These are phyloP conservation scores for Aphanomyces invadans DNA, from an alignment of 352 stramenopile genomes.

Conservation along the genomic window DNA sequence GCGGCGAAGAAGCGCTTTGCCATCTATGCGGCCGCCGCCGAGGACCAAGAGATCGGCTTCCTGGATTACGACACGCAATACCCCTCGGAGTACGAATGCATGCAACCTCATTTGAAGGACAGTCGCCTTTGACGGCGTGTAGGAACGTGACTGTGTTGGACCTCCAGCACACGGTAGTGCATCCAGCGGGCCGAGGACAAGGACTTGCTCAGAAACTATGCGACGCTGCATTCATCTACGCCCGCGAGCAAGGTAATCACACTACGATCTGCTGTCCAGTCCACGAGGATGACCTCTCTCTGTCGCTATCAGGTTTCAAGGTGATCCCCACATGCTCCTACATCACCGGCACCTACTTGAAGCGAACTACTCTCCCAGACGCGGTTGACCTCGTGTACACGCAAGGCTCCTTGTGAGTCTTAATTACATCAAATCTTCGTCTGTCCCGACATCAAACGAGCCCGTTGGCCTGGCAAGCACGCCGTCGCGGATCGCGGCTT, in stretches of 20 bases:
- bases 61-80: not conserved
- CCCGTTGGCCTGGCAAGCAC: not conserved
- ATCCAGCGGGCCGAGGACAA: not conserved
- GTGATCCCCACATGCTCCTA: conserved; percentile 15
- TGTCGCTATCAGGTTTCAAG: not conserved
- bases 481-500: not conserved
- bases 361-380: not conserved
- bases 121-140: too few relatives aligned
- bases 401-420: too few relatives aligned
- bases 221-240: conserved; percentile 13
- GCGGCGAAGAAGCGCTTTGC: not conserved
- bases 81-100: too few relatives aligned
- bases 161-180: conserved; percentile 12
- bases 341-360: conserved; percentile 17
- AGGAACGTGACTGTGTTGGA: not conserved
- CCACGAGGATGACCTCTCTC: not conserved
- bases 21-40: not conserved
- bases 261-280: not conserved
- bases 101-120: too few relatives aligned
- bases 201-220: conserved; percentile 14
- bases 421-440: conserved; percentile 23
- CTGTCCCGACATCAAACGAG: conserved; percentile 13
- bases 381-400: conserved; percentile 1
- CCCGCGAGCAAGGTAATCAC: conserved; percentile 6
- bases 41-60: not conserved